A percentile compares a stretch with the other conserved stretches of the same genome.
Conservation (phyloP, 768 basidiomycete species). For the Cantharellus anzutake region DNA sequence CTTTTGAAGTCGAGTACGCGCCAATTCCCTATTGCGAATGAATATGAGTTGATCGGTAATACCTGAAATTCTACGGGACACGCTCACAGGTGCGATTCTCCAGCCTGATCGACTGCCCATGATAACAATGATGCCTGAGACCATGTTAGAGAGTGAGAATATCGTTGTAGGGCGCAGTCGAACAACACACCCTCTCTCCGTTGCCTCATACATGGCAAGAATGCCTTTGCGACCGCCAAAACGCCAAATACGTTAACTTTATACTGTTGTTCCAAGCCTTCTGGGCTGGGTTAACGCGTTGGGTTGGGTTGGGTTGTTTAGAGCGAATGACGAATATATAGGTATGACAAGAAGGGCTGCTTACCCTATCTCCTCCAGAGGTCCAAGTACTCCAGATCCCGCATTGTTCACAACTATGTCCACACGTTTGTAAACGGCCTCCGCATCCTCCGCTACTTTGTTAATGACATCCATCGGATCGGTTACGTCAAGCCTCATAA, state of each 20-base stretch:
- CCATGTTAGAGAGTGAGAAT: no score
- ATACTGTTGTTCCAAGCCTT: slow-evolving; percentile 8
- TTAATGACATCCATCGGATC: slow-evolving; percentile 18
- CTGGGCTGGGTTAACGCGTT: slow-evolving; percentile 9
- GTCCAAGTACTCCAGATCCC: slow-evolving; percentile 18
- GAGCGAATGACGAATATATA: not conserved
- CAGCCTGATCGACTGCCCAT: not conserved
- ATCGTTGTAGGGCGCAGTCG: no score
- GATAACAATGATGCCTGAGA: not conserved
- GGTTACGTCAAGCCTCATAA: slow-evolving; percentile 21
- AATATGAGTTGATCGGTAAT: not conserved
- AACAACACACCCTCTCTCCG: slow-evolving; percentile 25
- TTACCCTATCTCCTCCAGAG: slow-evolving; percentile 16
- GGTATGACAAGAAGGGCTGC: not conserved
- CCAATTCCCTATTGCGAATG: not conserved
- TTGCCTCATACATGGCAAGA: slow-evolving; percentile 30
- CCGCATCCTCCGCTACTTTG: slow-evolving; percentile 19
- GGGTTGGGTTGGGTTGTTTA: not conserved
- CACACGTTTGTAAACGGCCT: slow-evolving; percentile 23
- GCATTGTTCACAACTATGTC: slow-evolving; percentile 32
- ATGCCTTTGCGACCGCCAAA: slow-evolving; percentile 23
- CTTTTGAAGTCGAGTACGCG: not conserved
- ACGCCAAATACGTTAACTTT: slow-evolving; percentile 26
- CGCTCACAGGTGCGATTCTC: not conserved
- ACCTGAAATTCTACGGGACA: not conserved